Percentiles rank a stretch among this genome's conserved stretches.
These are phyloP conservation scores for Hydrangea macrophylla DNA, from an alignment of 148 eudicot species.

Conservation along the genomic window DNA sequence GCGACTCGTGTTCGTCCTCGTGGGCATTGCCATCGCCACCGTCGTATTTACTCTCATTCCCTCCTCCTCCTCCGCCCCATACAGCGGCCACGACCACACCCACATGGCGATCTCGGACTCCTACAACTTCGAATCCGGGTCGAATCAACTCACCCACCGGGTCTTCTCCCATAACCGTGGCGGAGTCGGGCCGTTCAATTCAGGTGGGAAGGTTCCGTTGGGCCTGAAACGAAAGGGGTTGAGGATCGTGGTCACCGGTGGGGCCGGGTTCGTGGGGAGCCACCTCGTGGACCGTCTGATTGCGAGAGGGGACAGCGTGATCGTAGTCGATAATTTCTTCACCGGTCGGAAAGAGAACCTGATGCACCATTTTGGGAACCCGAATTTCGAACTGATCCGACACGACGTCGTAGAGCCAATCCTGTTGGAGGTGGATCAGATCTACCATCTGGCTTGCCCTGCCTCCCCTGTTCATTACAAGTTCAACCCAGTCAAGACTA, in stretches of 20 bases:
- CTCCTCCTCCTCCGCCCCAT: slow-evolving; percentile 12
- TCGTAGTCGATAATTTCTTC: slow-evolving; percentile 65
- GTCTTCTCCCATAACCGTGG: not conserved
- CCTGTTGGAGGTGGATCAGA: slow-evolving; percentile 69
- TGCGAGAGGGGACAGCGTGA: slow-evolving; percentile 64
- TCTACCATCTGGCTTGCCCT: slow-evolving; percentile 47
- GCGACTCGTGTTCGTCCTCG: slow-evolving; percentile 62
- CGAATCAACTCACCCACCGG: not conserved
- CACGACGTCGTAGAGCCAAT: slow-evolving; percentile 76
- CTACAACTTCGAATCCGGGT: slow-evolving; percentile 31
- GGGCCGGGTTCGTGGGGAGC: slow-evolving; percentile 69
- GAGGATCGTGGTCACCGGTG: slow-evolving; percentile 60
- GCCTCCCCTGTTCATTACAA: slow-evolving; percentile 45
- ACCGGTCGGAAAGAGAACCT: slow-evolving; percentile 71
- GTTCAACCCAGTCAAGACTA: slow-evolving; percentile 41
- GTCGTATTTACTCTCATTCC: slow-evolving; percentile 59
- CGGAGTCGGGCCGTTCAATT: not conserved
- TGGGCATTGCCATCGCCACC: slow-evolving; percentile 70
- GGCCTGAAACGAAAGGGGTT: slow-evolving; percentile 50
- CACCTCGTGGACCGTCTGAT: slow-evolving; percentile 63
- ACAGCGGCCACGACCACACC: slow-evolving; percentile 6
- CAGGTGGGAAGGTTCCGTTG: slow-evolving; percentile 47
- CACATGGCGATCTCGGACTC: slow-evolving; percentile 15
- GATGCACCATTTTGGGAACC: slow-evolving; percentile 69
- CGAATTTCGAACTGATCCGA: slow-evolving; percentile 65